Percentiles rank a stretch among this genome's conserved stretches.
phyloP scores from a whole-genome alignment of 2,329 filamentous ascomycete genomes.

The Alternaria ethzedia region DNA sequence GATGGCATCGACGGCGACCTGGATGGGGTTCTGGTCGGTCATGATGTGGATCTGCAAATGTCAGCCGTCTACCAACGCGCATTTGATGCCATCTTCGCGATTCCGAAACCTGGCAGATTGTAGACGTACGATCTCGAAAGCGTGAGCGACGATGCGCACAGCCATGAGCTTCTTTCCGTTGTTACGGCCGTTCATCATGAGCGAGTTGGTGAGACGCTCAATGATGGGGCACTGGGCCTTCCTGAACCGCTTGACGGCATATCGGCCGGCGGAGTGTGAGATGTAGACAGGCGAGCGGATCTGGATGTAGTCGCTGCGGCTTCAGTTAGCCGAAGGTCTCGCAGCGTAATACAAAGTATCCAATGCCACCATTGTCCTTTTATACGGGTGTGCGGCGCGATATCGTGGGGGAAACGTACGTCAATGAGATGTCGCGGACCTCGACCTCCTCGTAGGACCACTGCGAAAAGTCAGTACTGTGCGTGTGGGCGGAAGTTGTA shows the following conservation, averaged over 20 bases:
- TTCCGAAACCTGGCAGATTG: neutral
- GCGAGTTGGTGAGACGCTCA: slow-evolving; percentile 99
- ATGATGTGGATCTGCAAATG: slow-evolving; percentile 91
- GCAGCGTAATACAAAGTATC: slow-evolving; percentile 20
- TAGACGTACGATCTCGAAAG: slow-evolving; percentile 95
- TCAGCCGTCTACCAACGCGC: slow-evolving; percentile 16
- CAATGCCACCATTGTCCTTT: slow-evolving; percentile 20
- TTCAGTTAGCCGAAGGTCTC: slow-evolving; percentile 43
- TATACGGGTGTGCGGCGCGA: slow-evolving; percentile 14
- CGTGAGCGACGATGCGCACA: slow-evolving; percentile 97
- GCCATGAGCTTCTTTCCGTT: slow-evolving; percentile 99
- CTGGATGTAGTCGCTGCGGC: slow-evolving; percentile 95
- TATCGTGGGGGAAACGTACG: slow-evolving; percentile 68
- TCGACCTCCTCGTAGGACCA: slow-evolving; percentile 99
- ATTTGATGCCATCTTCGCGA: neutral
- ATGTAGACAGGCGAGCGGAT: slow-evolving; percentile 99
- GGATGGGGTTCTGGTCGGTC: slow-evolving; percentile 99
- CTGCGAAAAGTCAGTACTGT: slow-evolving; percentile 37
- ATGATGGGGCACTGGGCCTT: slow-evolving; percentile 99
- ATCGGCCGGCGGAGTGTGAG: slow-evolving; percentile 97
- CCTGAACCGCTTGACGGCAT: slow-evolving; percentile 99
- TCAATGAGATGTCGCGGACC: slow-evolving; percentile 99
- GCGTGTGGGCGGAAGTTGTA: slow-evolving; percentile 7
- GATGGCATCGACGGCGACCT: slow-evolving; percentile 98
- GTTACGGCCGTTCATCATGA: slow-evolving; percentile 99